Conservation (phyloP, 108 stramenopile genomes). For the Chaetoceros tenuissimus region DNA sequence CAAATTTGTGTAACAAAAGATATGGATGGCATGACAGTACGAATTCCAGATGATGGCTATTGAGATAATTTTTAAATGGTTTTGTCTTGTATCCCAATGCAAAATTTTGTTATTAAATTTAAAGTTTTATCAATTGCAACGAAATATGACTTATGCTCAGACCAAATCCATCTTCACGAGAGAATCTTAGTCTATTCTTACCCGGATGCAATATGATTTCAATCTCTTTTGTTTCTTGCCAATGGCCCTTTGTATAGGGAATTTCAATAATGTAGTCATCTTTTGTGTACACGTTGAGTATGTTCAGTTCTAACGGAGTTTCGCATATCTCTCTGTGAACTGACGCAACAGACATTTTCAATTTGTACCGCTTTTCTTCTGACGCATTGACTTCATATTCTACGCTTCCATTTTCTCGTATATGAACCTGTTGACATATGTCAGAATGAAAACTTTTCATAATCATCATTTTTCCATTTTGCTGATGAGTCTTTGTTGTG, state of each 20-base stretch:
- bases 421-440: not conserved
- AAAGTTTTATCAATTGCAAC: too few species aligned
- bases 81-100: too few species aligned
- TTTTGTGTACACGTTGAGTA: not conserved
- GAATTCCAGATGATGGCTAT: conserved; percentile 89
- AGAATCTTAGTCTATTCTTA: not conserved
- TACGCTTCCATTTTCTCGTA: not conserved
- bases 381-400: not conserved
- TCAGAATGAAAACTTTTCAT: not conserved
- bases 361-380: not conserved
- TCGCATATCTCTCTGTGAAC: not conserved
- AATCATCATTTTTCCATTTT: not conserved
- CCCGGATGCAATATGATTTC: not conserved
- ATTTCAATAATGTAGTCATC: not conserved
- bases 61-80: conserved; percentile 15
- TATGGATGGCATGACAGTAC: conserved; percentile 83
- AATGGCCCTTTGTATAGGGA: not conserved
- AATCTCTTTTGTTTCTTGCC: not conserved
- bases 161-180: not conserved
- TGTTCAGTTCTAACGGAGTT: not conserved
- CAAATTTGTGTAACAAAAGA: conserved; percentile 89
- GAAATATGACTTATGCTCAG: too few species aligned
- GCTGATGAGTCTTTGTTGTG: not conserved
- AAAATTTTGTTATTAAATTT: too few species aligned
- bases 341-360: not conserved